phyloP scores from a whole-genome alignment of 2,329 filamentous ascomycete genomes.

The Aspergillus carbonarius region DNA sequence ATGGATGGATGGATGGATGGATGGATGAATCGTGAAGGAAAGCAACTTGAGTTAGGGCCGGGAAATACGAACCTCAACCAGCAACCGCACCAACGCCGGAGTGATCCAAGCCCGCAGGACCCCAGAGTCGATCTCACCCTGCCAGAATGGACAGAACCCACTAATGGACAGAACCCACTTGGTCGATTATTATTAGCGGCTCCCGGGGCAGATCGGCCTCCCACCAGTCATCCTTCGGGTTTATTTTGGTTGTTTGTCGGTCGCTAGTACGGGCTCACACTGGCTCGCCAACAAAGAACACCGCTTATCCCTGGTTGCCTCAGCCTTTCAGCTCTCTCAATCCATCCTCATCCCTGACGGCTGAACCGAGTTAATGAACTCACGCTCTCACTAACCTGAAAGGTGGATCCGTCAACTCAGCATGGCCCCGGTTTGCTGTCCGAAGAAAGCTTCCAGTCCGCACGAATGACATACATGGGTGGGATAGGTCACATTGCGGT shows the following conservation, averaged over 20 bases:
- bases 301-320: constrained; percentile 1
- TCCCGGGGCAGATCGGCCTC: neutral
- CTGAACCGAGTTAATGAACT: no score
- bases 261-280: no score
- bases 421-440: neutral
- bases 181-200: neutral
- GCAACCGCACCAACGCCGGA: neutral
- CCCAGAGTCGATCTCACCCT: neutral
- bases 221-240: neutral
- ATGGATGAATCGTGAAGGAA: neutral
- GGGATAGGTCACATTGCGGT: constrained; percentile 4
- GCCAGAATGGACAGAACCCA: neutral
- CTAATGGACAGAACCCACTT: neutral
- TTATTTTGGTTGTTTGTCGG: neutral
- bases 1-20: no score
- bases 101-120: neutral
- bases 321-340: neutral
- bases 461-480: neutral
- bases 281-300: neutral
- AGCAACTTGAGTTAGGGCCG: neutral
- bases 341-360: neutral
- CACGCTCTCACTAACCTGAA: no score
- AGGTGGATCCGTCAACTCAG: neutral
- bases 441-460: neutral
- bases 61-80: neutral